Conservation (phyloP, 441 rosid genomes). For the Erodium moschatum region DNA sequence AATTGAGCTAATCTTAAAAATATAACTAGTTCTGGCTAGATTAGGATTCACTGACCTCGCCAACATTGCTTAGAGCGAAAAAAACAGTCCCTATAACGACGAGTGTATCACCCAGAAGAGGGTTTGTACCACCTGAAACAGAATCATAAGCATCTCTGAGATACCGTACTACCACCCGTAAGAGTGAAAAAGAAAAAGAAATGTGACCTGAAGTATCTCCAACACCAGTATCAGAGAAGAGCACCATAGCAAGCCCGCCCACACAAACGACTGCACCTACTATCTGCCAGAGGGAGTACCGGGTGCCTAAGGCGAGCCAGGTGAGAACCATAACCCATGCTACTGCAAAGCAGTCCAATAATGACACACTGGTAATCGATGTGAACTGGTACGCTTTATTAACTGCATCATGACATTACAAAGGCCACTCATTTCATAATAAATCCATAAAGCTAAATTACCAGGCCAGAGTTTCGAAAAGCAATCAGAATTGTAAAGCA, state of each 20-base stretch:
- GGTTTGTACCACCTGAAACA: slow-evolving; percentile 48
- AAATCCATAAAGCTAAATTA: too few species aligned
- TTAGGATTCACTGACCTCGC: slow-evolving; percentile 40
- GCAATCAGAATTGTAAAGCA: too few species aligned
- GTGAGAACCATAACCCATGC: slow-evolving; percentile 52
- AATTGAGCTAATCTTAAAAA: too few species aligned
- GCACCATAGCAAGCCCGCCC: slow-evolving; percentile 49
- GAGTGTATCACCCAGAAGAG: slow-evolving; percentile 46
- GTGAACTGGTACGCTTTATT: slow-evolving; percentile 59
- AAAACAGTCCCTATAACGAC: slow-evolving; percentile 45
- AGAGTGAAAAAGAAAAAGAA: too few species aligned
- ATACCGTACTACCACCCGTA: too few species aligned
- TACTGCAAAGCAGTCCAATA: slow-evolving; percentile 49
- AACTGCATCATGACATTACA: slow-evolving; percentile 27
- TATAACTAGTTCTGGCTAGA: too few species aligned
- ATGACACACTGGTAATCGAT: slow-evolving; percentile 54
- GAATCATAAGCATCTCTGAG: background rate
- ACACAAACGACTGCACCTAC: slow-evolving; percentile 44
- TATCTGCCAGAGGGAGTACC: slow-evolving; percentile 49
- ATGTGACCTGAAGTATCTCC: slow-evolving; percentile 44
- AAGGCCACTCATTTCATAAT: slow-evolving; percentile 6
- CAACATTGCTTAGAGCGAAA: slow-evolving; percentile 50
- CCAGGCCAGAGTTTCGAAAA: background rate
- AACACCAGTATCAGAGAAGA: slow-evolving; percentile 49
- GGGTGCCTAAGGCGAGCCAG: slow-evolving; percentile 42